Evolutionary conservation across 768 basidiomycete genomes (phyloP), one percentile per base, ranked within the genome.

Genomic region (Termitomyces sp.): DNA sequence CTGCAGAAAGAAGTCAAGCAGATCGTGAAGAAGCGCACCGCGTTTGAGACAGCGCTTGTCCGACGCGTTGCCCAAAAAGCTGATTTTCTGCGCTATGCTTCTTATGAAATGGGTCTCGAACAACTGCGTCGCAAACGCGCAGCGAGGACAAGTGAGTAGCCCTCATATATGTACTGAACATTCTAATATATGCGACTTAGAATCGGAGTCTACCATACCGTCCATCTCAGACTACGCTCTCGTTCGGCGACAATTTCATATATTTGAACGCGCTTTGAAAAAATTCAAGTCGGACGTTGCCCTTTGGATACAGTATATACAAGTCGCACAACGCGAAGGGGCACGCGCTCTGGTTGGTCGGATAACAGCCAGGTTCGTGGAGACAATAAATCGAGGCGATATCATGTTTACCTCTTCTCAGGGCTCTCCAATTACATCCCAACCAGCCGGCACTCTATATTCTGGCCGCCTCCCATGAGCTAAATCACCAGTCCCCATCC

Each of bases 51-150:
- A 0, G 83, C 89, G 1, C 84, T 98, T 50, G 85, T 98, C 8
- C 84, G 95, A 44, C 84, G 92, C 55, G 82, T 92, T 39, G 87
- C 93, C 5, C 88, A 90, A 74, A 96, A 95, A 74, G 79, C 84
- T 12, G 95, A 98, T 75, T 97, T 87, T 75, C 75, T 96, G 71
- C 88, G 92, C 33, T 98, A 98, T 78, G 89, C 85, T n/a, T 82
- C 90, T 5, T 97, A 95, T 72, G 94, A 96, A 76, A 94, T 94
- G 87, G 83, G 83, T 12, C 81, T 97, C 49, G 95, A 97, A 72
- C 84, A 87, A 40, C 74, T 97, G 66, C 79, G 92, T 35, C 79
- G 84, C 67, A 93, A 94, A 70, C 81, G 94, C 57, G 80, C 83
- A 33, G 83, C 88, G 65, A 81, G 92, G 38, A 71, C 92, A 57